Evolutionary conservation across 2,329 filamentous ascomycete genomes (phyloP).

Genomic region (Biscogniauxia mediterranea): DNA sequence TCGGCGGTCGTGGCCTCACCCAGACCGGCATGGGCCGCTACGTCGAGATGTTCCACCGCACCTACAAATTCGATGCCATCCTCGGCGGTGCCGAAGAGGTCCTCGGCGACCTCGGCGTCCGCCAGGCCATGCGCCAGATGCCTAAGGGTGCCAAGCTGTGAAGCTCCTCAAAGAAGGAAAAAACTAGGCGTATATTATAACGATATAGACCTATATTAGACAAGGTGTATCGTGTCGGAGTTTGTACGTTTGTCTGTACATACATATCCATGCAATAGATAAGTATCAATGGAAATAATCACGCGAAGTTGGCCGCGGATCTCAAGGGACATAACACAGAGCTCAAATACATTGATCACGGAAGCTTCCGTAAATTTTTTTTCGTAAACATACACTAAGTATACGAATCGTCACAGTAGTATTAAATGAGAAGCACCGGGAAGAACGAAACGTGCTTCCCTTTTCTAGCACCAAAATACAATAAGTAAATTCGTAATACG

Average conservation of each 20-base stretch:
- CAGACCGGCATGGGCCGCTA: slow-evolving; percentile 79
- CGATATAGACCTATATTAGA: no score
- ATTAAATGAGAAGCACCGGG: background rate
- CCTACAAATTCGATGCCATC: slow-evolving; percentile 79
- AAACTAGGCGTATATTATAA: no score
- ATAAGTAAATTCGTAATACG: no score
- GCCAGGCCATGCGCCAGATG: slow-evolving; percentile 81
- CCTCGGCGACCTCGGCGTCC: slow-evolving; percentile 74
- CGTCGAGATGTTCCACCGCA: slow-evolving; percentile 81
- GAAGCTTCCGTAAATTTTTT: no score
- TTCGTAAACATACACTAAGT: no score
- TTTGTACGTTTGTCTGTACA: background rate
- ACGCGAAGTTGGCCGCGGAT: no score
- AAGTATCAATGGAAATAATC: no score
- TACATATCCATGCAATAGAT: no score
- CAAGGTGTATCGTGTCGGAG: background rate
- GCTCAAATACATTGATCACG: no score
- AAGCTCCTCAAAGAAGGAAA: background rate
- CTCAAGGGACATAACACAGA: no score
- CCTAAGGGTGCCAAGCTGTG: slow-evolving; percentile 76
- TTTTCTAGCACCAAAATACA: background rate
- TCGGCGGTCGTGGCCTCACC: slow-evolving; percentile 77
- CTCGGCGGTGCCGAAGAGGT: slow-evolving; percentile 83
- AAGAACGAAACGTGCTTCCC: background rate
- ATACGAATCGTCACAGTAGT: background rate